Base-by-base conservation (phyloP, 176 grass and related monocot species). In the Chrysopogon serrulatus region DNA sequence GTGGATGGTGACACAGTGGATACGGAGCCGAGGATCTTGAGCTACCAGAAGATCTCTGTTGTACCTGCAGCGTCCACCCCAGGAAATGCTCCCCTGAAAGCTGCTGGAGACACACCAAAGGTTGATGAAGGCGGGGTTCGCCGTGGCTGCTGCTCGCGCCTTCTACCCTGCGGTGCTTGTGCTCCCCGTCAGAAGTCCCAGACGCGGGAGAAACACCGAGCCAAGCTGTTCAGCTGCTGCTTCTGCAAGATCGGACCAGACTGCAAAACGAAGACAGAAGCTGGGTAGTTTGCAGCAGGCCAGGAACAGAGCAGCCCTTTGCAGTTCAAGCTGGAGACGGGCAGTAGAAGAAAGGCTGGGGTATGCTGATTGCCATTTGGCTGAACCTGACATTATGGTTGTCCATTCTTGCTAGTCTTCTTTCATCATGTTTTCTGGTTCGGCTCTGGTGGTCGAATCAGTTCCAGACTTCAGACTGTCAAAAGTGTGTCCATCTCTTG, bases 31-130 rank as follows among this genome's bases (percentile, higher is more conserved):
- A 86, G 65, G 78, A 77, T 89, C 77, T 12, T 90, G 30, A 90
- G 79, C 91, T 90, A 87, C n/a, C 87, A 84, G 54, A 90, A 80
- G 73, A 86, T 84, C 47, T 73, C 84, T 21, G 88, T 74, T 11
- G 30, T 82, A 19, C 87, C 87, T 44, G 74, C 83, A 80, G 70
- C 77, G 6, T 86, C 74, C 54, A 64, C 36, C 28, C 45, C 81
- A 71, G 82, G 83, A 74, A 80, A 81, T 5, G 42, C 30, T 47
- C 40, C 67, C 21, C 51, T 32, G 37, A 86, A 59, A 47, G 53
- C 56, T 17, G 75, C 49, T 4, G 81, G 68, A 65, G 35, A 66
- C 10, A 2, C 17, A 37, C 23, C 79, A 42, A 83, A 63, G 41
- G 8, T 83, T 27, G 71, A 88, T 2, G 62, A 83, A 76, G 26